Percentiles rank a stretch among this genome's conserved stretches.
phyloP scores from a whole-genome alignment of 2,329 filamentous ascomycete species.

The Atkinsonella hypoxylon region DNA sequence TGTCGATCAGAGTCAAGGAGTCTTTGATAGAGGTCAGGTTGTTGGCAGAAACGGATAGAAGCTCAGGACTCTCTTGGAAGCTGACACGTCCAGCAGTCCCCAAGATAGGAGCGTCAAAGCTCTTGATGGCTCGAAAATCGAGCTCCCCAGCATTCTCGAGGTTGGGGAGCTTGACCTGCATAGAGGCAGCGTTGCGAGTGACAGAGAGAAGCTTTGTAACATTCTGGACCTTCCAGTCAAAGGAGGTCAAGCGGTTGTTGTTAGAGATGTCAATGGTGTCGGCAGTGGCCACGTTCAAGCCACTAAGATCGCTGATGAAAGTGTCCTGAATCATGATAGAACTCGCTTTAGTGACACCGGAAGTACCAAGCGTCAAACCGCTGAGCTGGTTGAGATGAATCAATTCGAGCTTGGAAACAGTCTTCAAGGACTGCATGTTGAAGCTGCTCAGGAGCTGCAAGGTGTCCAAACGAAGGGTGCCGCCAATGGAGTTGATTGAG shows the following conservation, averaged over 20 bases:
- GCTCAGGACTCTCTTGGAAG: conserved; percentile 65
- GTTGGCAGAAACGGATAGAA: conserved; percentile 53
- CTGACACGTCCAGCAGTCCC: conserved; percentile 57
- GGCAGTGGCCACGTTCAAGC: conserved; percentile 68
- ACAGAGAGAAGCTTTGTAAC: conserved; percentile 61
- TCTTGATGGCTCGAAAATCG: conserved; percentile 62
- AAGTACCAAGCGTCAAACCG: conserved; percentile 34
- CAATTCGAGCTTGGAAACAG: conserved; percentile 58
- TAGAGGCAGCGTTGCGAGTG: conserved; percentile 64
- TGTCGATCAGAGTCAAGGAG: conserved; percentile 49
- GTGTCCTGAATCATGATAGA: conserved; percentile 77
- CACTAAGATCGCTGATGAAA: conserved; percentile 62
- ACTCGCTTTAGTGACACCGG: conserved; percentile 52
- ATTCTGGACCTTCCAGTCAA: conserved; percentile 68
- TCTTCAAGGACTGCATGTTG: conserved; percentile 50
- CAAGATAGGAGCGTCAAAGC: conserved; percentile 62
- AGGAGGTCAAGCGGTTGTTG: conserved; percentile 67
- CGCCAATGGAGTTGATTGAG: conserved; percentile 52
- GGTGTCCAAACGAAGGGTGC: conserved; percentile 56
- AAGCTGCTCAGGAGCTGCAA: conserved; percentile 59
- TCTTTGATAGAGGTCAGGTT: conserved; percentile 46
- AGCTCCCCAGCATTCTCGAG: conserved; percentile 45
- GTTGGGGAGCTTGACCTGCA: conserved; percentile 64
- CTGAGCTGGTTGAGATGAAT: conserved; percentile 54
- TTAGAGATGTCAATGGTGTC: conserved; percentile 74